Percentiles rank a stretch among this genome's conserved stretches.
phyloP scores from a whole-genome alignment of 345 rosid species.

The Salix suchowensis region DNA sequence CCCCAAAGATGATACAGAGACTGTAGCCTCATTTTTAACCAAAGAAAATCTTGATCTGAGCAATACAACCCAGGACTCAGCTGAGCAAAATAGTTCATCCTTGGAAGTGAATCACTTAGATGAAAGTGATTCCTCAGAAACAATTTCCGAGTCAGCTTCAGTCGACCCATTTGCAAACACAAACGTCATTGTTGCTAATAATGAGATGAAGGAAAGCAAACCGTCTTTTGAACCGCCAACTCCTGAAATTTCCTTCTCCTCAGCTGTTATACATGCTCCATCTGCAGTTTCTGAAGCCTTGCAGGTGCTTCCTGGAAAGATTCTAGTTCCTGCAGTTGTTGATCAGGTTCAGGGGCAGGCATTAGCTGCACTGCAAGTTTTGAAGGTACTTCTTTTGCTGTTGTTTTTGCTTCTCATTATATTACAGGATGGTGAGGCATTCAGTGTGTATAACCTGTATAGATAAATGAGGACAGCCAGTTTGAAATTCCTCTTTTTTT shows the following conservation, averaged over 20 bases:
- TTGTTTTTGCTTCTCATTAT: not conserved
- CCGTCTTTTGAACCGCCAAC: constrained; percentile 32
- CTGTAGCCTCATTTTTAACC: constrained; percentile 19
- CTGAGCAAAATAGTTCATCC: constrained; percentile 31
- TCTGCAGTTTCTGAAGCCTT: constrained; percentile 57
- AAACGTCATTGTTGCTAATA: constrained; percentile 24
- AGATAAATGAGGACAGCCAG: not conserved
- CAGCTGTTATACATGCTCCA: constrained; percentile 89
- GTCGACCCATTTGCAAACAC: constrained; percentile 30
- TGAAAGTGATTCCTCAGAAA: constrained; percentile 32
- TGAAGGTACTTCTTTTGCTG: constrained; percentile 49
- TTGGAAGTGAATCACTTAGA: constrained; percentile 32
- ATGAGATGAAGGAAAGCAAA: constrained; percentile 26
- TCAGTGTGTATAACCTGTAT: not conserved
- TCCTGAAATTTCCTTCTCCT: constrained; percentile 35
- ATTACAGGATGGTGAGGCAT: not conserved
- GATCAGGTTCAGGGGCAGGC: constrained; percentile 95
- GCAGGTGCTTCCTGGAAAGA: constrained; percentile 65
- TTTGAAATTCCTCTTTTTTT: constrained; percentile 9
- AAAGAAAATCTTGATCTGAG: constrained; percentile 36
- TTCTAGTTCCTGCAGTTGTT: constrained; percentile 69
- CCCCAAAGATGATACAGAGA: constrained; percentile 24
- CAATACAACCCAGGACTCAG: constrained; percentile 23
- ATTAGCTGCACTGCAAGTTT: constrained; percentile 71
- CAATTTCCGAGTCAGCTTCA: constrained; percentile 32